phyloP scores from a whole-genome alignment of 2,329 filamentous ascomycete genomes.

The Phialocephala sp. region DNA sequence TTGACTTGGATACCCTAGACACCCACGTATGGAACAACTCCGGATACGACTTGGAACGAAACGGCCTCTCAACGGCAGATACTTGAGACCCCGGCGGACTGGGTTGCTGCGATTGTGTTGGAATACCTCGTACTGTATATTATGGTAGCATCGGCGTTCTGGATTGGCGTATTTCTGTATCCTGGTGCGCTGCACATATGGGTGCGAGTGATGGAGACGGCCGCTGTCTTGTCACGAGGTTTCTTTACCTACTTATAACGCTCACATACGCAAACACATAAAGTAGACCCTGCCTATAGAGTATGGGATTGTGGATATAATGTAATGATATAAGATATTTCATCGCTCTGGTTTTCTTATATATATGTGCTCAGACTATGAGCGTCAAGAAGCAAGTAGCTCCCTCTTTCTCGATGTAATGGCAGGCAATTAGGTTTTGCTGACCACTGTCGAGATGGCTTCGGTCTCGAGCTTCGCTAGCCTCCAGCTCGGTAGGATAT shows the following conservation, averaged over 20 bases:
- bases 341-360: neutral
- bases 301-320: slow-evolving; percentile 8
- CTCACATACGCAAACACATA: neutral
- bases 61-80: neutral
- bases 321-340: slow-evolving; percentile 1
- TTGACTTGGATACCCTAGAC: slow-evolving; percentile 37
- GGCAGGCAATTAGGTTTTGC: too few relatives aligned
- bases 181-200: neutral
- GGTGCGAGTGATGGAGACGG: neutral
- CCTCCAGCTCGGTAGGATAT: neutral
- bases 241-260: neutral
- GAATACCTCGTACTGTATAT: slow-evolving; percentile 3
- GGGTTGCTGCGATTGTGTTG: neutral
- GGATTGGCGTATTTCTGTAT: neutral
- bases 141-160: neutral
- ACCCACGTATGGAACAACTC: neutral
- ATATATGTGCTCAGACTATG: neutral
- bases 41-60: slow-evolving; percentile 1
- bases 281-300: neutral
- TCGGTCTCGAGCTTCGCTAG: neutral
- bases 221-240: neutral
- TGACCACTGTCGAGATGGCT: too few relatives aligned
- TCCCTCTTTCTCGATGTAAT: too few relatives aligned
- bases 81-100: neutral
- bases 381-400: neutral